A percentile compares a stretch with the other conserved stretches of the same genome.
Evolutionary conservation across 2,329 filamentous ascomycete genomes (phyloP).

Genomic region (Arthroderma sp.): DNA sequence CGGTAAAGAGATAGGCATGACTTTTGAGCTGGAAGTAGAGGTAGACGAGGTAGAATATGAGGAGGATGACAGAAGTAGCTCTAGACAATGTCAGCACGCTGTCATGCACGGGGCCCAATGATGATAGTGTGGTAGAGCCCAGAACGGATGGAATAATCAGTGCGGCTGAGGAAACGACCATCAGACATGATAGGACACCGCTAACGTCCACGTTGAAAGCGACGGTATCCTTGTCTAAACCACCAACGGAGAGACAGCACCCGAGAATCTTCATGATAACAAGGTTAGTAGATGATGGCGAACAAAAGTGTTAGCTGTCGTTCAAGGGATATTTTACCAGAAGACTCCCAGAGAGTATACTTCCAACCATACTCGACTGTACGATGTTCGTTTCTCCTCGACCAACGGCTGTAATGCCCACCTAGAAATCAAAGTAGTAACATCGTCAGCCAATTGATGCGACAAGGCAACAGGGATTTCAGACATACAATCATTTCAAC

Average conservation of each 20-base stretch:
- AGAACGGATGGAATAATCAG: conserved; percentile 67
- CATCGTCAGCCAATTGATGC: background rate
- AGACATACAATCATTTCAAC: conserved; percentile 57
- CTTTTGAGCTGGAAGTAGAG: conserved; percentile 66
- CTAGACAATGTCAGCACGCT: conserved; percentile 61
- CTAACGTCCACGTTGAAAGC: conserved; percentile 38
- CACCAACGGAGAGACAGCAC: conserved; percentile 67
- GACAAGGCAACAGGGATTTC: conserved; percentile 31
- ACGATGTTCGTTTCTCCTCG: conserved; percentile 80
- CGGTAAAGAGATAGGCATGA: conserved; percentile 58
- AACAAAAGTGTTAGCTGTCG: too few species aligned
- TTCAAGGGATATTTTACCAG: conserved; percentile 40
- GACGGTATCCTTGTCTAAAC: conserved; percentile 57
- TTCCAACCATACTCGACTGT: conserved; percentile 91
- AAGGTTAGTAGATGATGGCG: too few species aligned
- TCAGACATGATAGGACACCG: conserved; percentile 48
- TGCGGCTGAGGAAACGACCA: conserved; percentile 63
- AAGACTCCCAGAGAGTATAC: conserved; percentile 85
- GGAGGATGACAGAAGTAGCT: conserved; percentile 61
- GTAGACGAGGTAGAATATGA: conserved; percentile 62
- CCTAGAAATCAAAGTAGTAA: conserved; percentile 34
- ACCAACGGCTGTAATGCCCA: conserved; percentile 78
- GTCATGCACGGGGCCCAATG: conserved; percentile 19
- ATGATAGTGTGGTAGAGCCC: conserved; percentile 47
- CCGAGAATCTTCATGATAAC: conserved; percentile 35